Base-by-base conservation (phyloP, 768 basidiomycete species). In the Boletus speciosus region DNA sequence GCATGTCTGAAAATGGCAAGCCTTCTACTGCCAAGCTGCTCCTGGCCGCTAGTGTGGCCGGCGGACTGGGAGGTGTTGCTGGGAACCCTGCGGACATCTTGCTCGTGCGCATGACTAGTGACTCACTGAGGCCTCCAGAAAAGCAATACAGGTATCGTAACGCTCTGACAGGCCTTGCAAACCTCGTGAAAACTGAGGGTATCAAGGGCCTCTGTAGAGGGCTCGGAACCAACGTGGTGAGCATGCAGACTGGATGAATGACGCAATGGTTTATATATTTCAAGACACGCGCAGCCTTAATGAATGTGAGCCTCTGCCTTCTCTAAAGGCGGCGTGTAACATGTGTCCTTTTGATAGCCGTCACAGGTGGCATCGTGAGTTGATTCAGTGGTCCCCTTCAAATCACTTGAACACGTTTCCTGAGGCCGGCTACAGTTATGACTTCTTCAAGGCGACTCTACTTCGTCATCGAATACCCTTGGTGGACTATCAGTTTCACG, bases 41-140 rank as follows among this genome's bases (percentile, higher is more conserved):
- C 32, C 51, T 82, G 21, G 85, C 84, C 5, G 86, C 88, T 23
- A 79, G 83, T 67, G 59, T 85, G 23, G 86, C 92, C 14, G 93
- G 93, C 35, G 89, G 82, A 25, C 73, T 92, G 15, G 93, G 92
- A 16, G 93, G 93, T 11, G 66, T 93, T 39, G 85, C 86, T 4
- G 93, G 93, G 4, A 95, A 94, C 63, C 92, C 92, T 41, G 49
- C 57, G 81, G 89, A 91, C 67, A 84, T 91, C 50, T 61, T 90
- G 7, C 74, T 92, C 40, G 85, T 91, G 14, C 77, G 93, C 50
- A 96, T 96, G 93, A 92, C 91, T 25, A 93, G 88, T 60, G 93
- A 96, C 68, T 79, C 82, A 7, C 76, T 86, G 29, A 82, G 88
- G 59, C 84, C 88, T 16, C 81, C 84, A 25, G 85, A 87, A 55